These are phyloP conservation scores for Globisporangium nunn DNA, from an alignment of 352 stramenopile genomes.

Conservation along the genomic window DNA sequence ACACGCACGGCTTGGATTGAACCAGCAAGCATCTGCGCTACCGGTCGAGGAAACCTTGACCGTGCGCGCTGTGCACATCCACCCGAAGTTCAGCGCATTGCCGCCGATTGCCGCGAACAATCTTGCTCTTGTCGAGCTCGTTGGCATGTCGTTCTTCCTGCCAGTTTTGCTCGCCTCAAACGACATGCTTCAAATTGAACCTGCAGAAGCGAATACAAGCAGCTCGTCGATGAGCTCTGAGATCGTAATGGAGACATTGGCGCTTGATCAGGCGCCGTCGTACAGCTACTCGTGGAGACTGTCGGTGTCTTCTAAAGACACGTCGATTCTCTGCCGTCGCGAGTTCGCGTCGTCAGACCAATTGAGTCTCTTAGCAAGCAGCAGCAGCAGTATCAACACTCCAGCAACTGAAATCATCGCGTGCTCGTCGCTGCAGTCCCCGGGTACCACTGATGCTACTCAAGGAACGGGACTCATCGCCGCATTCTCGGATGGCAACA, in stretches of 20 bases:
- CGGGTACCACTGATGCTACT: neutral
- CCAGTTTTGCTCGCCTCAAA: neutral
- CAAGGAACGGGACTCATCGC: slow-evolving; percentile 4
- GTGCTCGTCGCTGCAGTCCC: slow-evolving; percentile 2
- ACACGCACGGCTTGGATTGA: slow-evolving; percentile 3
- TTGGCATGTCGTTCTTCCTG: slow-evolving; percentile 7
- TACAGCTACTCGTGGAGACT: neutral
- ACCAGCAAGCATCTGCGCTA: neutral
- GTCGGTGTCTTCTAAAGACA: neutral
- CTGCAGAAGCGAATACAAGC: neutral
- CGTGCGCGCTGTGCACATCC: slow-evolving; percentile 5
- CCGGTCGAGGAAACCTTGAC: slow-evolving; percentile 4
- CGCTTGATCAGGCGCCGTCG: neutral
- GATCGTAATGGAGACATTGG: neutral
- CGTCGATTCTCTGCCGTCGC: neutral
- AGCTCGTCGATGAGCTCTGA: neutral
- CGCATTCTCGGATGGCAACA: neutral
- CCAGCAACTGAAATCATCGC: neutral
- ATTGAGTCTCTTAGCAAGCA: neutral
- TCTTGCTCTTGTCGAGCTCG: slow-evolving; percentile 8
- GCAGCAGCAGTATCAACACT: neutral
- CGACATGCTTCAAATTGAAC: neutral
- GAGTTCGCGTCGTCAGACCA: neutral
- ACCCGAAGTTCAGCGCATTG: neutral
- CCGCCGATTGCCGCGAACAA: neutral